Conservation (phyloP, 768 basidiomycete genomes). For the Leccinum pellstonianum region DNA sequence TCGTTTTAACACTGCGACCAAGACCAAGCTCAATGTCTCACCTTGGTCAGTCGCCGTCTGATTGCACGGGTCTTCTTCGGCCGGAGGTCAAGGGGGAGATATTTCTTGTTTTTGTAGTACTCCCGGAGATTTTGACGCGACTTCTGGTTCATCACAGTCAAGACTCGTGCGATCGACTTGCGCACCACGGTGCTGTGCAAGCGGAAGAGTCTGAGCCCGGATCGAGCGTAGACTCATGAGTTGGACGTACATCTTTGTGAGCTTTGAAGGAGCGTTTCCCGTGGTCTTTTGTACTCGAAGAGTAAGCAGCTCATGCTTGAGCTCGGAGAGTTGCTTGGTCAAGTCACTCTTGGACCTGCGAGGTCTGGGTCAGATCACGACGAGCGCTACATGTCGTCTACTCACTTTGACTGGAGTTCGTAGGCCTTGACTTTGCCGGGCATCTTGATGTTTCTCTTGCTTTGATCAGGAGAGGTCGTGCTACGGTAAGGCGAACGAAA, state of each 20-base stretch:
- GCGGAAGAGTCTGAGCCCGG: not conserved
- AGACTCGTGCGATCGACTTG: slow-evolving; percentile 96
- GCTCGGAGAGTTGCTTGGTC: slow-evolving; percentile 86
- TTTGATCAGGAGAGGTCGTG: slow-evolving; percentile 35
- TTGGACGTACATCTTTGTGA: slow-evolving; percentile 89
- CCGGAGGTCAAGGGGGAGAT: slow-evolving; percentile 95
- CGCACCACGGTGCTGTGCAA: slow-evolving; percentile 83
- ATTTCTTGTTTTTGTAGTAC: slow-evolving; percentile 97
- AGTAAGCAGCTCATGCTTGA: slow-evolving; percentile 91
- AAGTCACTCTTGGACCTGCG: slow-evolving; percentile 94
- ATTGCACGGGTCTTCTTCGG: slow-evolving; percentile 98
- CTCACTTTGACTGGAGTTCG: slow-evolving; percentile 94
- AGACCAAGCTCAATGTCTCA: slow-evolving; percentile 35
- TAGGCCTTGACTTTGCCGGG: slow-evolving; percentile 94
- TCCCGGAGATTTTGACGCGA: slow-evolving; percentile 94
- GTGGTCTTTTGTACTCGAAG: slow-evolving; percentile 98
- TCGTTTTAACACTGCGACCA: slow-evolving; percentile 5
- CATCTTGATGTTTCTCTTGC: slow-evolving; percentile 51
- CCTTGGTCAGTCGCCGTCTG: slow-evolving; percentile 90
- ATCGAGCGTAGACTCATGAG: not conserved
- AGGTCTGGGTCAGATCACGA: slow-evolving; percentile 3
- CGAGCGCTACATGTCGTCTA: slow-evolving; percentile 3
- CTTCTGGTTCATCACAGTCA: slow-evolving; percentile 99
- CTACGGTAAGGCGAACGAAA: slow-evolving; percentile 22
- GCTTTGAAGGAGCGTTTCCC: slow-evolving; percentile 91